Evolutionary conservation across 73 alveolate genomes (phyloP).

Genomic region (Diophrys sp.): DNA sequence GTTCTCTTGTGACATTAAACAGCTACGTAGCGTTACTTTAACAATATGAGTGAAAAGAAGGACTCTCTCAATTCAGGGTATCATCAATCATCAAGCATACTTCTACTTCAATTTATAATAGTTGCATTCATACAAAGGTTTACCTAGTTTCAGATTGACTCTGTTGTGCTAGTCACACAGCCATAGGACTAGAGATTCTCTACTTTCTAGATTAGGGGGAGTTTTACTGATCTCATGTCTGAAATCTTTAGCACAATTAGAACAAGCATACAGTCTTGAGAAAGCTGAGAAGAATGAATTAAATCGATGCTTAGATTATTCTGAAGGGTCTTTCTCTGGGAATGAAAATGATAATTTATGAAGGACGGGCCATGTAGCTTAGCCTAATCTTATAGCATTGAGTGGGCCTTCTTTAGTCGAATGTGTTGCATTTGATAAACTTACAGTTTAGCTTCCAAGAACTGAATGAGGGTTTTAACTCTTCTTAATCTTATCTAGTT

Average conservation of each 20-base stretch:
- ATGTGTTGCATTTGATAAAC: too few species aligned
- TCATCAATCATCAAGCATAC: too few species aligned
- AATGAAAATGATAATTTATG: conserved; percentile 58
- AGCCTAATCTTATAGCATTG: conserved; percentile 44
- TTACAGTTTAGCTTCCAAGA: background rate
- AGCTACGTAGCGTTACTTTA: too few species aligned
- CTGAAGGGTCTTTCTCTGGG: conserved; percentile 60
- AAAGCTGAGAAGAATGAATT: conserved; percentile 32
- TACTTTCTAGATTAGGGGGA: conserved; percentile 59
- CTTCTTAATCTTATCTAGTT: background rate
- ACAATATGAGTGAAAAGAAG: too few species aligned
- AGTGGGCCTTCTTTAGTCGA: conserved; percentile 38
- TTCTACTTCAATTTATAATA: background rate
- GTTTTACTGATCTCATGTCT: conserved; percentile 24
- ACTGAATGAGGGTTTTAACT: background rate
- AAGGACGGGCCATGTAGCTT: conserved; percentile 61
- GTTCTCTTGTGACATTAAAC: too few species aligned
- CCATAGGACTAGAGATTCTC: conserved; percentile 62
- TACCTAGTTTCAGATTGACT: conserved; percentile 56
- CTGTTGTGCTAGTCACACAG: conserved; percentile 63
- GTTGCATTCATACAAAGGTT: conserved; percentile 5
- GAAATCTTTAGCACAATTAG: conserved; percentile 51
- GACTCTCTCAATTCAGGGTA: too few species aligned
- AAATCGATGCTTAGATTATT: conserved; percentile 17
- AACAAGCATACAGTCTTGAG: conserved; percentile 58